A percentile compares a stretch with the other conserved stretches of the same genome.
Evolutionary conservation across 768 basidiomycete genomes (phyloP).

Genomic region (Tulasnella sp.): DNA sequence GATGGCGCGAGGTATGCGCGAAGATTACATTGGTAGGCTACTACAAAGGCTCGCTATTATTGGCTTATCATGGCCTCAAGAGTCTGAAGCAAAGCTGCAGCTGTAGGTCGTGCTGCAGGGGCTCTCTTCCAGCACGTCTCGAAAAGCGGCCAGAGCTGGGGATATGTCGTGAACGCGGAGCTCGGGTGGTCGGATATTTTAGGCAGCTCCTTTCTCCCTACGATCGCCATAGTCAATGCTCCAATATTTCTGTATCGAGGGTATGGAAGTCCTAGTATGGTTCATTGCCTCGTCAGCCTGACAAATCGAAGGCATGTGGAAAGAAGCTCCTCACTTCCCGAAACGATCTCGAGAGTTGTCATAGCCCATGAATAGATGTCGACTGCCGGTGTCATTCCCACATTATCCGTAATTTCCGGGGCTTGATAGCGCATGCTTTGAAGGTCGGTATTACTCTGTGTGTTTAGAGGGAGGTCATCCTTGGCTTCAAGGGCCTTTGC

Average conservation of each 20-base stretch:
- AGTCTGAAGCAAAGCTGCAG: not conserved
- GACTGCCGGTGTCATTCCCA: not conserved
- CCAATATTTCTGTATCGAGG: not conserved
- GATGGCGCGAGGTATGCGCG: not conserved
- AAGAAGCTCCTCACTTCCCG: not conserved
- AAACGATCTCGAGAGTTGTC: constrained; percentile 11
- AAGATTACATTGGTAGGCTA: not conserved
- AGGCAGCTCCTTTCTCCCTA: not conserved
- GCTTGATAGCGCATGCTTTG: constrained; percentile 10
- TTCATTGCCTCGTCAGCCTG: not conserved
- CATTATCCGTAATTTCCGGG: not conserved
- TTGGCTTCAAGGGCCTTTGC: not conserved
- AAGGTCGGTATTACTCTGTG: not conserved
- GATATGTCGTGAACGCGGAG: not conserved
- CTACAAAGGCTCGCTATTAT: not conserved
- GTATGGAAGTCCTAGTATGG: not conserved
- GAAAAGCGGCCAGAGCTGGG: constrained; percentile 1
- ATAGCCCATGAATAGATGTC: constrained; percentile 7
- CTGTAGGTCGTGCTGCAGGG: not conserved
- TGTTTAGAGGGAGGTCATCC: constrained; percentile 1
- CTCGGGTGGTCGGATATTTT: not conserved
- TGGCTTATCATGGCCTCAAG: not conserved
- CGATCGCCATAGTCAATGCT: not conserved
- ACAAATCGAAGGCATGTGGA: not conserved
- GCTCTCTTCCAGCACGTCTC: not conserved